Evolutionary conservation across 2,329 filamentous ascomycete species (phyloP).

Genomic region (Chrysoporthe deuterocubensis): DNA sequence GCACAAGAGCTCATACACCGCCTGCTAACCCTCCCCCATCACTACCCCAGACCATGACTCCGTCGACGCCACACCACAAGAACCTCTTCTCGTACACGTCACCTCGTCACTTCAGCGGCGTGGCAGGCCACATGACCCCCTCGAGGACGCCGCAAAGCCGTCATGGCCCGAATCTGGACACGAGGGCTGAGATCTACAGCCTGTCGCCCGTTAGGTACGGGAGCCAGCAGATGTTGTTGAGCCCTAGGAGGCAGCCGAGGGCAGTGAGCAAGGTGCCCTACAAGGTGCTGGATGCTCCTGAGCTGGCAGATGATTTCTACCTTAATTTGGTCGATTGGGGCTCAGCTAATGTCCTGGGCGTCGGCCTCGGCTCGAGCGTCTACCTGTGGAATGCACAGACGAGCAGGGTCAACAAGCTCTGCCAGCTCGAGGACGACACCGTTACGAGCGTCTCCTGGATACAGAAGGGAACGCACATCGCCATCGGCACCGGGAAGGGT

Average conservation of each 20-base stretch:
- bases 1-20: slow-evolving; percentile 78
- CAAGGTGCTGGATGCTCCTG: slow-evolving; percentile 95
- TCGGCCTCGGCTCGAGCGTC: slow-evolving; percentile 88
- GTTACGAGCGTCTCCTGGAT: slow-evolving; percentile 99
- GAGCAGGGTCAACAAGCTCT: slow-evolving; percentile 90
- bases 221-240: slow-evolving; percentile 91
- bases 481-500: slow-evolving; percentile 93
- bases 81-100: slow-evolving; percentile 95
- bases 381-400: slow-evolving; percentile 98
- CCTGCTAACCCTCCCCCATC: slow-evolving; percentile 68
- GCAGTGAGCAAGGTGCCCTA: slow-evolving; percentile 96
- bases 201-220: slow-evolving; percentile 90
- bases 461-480: slow-evolving; percentile 92
- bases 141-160: slow-evolving; percentile 87
- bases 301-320: slow-evolving; percentile 96
- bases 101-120: slow-evolving; percentile 68
- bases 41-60: slow-evolving; percentile 78
- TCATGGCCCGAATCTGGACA: slow-evolving; percentile 86
- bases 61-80: slow-evolving; percentile 95
- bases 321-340: slow-evolving; percentile 98
- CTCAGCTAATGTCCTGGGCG: slow-evolving; percentile 89
- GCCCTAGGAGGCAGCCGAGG: slow-evolving; percentile 83
- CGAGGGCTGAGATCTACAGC: slow-evolving; percentile 91
- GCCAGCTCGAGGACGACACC: slow-evolving; percentile 87
- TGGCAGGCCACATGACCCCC: slow-evolving; percentile 83